Evolutionary conservation across 768 basidiomycete genomes (phyloP).

Genomic region (Terana coerulea): DNA sequence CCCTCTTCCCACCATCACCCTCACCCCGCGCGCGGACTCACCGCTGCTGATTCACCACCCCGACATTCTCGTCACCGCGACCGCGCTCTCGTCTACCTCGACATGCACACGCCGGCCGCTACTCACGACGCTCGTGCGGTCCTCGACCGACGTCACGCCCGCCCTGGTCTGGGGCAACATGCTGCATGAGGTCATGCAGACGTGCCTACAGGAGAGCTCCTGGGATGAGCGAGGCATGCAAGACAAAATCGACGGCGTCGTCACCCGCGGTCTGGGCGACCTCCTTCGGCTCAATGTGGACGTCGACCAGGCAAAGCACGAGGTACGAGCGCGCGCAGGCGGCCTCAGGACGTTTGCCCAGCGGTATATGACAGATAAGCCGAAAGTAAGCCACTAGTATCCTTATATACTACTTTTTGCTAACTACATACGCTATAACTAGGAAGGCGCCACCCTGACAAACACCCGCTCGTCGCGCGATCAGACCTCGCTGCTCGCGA

Average conservation of each 20-base stretch:
- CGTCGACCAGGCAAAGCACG: conserved; percentile 61
- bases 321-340: conserved; percentile 56
- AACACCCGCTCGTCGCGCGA: conserved; percentile 57
- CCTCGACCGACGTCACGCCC: conserved; percentile 56
- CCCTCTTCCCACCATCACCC: conserved; percentile 43
- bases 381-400: conserved; percentile 47
- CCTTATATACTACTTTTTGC: neutral
- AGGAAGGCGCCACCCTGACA: conserved; percentile 64
- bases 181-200: conserved; percentile 88
- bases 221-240: conserved; percentile 70
- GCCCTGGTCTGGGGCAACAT: conserved; percentile 89
- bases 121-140: conserved; percentile 60
- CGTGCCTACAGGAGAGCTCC: conserved; percentile 53
- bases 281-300: conserved; percentile 56
- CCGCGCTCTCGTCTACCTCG: conserved; percentile 78
- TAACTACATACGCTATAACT: neutral
- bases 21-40: conserved; percentile 47
- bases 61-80: conserved; percentile 88
- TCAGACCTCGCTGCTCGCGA: conserved; percentile 58
- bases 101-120: conserved; percentile 86
- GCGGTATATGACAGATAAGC: conserved; percentile 58
- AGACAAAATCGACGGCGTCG: conserved; percentile 50
- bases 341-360: conserved; percentile 64
- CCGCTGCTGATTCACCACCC: conserved; percentile 87
- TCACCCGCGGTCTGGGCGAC: conserved; percentile 52